phyloP scores from a whole-genome alignment of 768 basidiomycete species.

The Dentipellis sp. region DNA sequence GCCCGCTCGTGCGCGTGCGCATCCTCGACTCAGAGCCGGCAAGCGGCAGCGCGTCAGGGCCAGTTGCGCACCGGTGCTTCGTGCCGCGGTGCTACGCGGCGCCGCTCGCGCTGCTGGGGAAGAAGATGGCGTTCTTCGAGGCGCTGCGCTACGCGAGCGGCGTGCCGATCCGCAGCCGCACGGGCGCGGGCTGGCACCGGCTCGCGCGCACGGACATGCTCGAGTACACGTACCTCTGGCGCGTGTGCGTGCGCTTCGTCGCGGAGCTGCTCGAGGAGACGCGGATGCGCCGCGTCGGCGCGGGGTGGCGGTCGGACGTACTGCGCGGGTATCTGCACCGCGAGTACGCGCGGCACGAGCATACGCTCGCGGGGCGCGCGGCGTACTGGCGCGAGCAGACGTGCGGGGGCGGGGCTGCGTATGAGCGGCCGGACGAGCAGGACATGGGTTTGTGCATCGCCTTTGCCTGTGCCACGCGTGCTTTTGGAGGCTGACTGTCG shows the following conservation, averaged over 20 bases:
- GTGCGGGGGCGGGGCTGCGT: neutral
- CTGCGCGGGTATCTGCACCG: conserved; percentile 7
- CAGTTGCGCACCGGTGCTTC: conserved; percentile 1
- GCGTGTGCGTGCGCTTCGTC: conserved; percentile 4
- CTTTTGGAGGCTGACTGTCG: neutral
- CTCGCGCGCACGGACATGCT: neutral
- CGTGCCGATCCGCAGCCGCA: neutral
- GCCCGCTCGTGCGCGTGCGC: neutral
- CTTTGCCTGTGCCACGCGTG: neutral
- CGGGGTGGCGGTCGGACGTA: neutral
- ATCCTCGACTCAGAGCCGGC: neutral
- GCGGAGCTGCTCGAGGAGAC: conserved; percentile 6
- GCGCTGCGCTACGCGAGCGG: conserved; percentile 4
- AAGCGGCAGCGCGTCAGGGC: neutral
- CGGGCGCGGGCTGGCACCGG: neutral
- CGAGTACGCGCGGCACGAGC: neutral
- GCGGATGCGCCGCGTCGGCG: neutral
- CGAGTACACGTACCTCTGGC: conserved; percentile 7
- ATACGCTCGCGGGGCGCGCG: neutral
- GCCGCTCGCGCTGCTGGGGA: conserved; percentile 10
- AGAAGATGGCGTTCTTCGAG: conserved; percentile 6
- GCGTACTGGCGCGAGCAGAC: conserved; percentile 3
- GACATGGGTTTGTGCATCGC: neutral
- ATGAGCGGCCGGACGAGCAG: neutral
- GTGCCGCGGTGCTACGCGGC: conserved; percentile 8